These are phyloP conservation scores for Calcarisporium arbuscula DNA, from an alignment of 2,329 filamentous ascomycete species.

Conservation along the genomic window DNA sequence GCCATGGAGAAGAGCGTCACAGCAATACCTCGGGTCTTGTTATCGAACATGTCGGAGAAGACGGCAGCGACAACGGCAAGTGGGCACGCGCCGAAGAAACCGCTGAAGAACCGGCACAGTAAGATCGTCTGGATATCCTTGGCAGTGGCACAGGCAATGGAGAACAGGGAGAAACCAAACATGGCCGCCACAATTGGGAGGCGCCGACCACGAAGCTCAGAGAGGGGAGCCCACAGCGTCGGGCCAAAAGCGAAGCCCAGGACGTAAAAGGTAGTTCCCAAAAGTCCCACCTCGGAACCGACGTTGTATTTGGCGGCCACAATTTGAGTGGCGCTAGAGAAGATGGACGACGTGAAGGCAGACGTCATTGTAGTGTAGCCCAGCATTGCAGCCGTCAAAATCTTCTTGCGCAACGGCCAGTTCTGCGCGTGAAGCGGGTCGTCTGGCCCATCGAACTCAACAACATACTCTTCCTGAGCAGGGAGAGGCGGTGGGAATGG, in stretches of 20 bases:
- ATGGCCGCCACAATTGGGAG: slow-evolving; percentile 55
- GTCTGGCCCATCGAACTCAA: slow-evolving; percentile 77
- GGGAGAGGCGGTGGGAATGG: slow-evolving; percentile 64
- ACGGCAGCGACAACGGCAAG: slow-evolving; percentile 64
- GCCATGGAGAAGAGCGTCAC: slow-evolving; percentile 38
- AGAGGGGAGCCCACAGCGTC: slow-evolving; percentile 65
- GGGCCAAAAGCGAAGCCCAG: slow-evolving; percentile 67
- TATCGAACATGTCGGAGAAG: slow-evolving; percentile 67
- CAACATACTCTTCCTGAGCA: slow-evolving; percentile 69
- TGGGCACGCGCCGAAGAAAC: slow-evolving; percentile 65
- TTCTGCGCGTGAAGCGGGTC: slow-evolving; percentile 85
- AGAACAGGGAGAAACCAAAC: slow-evolving; percentile 66
- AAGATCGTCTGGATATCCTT: slow-evolving; percentile 65
- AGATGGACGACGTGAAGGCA: slow-evolving; percentile 70
- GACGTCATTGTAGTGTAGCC: slow-evolving; percentile 67
- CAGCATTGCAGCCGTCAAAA: slow-evolving; percentile 60
- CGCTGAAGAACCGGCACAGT: slow-evolving; percentile 66
- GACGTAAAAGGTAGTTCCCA: slow-evolving; percentile 66
- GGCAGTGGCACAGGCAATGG: slow-evolving; percentile 56
- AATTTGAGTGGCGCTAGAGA: slow-evolving; percentile 56
- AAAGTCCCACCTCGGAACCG: slow-evolving; percentile 52
- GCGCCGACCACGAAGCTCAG: slow-evolving; percentile 63
- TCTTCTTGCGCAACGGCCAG: slow-evolving; percentile 74
- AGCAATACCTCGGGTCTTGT: slow-evolving; percentile 49
- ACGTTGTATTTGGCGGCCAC: slow-evolving; percentile 56